Conservation (phyloP, 768 basidiomycete genomes). For the Termitomyces sp. region DNA sequence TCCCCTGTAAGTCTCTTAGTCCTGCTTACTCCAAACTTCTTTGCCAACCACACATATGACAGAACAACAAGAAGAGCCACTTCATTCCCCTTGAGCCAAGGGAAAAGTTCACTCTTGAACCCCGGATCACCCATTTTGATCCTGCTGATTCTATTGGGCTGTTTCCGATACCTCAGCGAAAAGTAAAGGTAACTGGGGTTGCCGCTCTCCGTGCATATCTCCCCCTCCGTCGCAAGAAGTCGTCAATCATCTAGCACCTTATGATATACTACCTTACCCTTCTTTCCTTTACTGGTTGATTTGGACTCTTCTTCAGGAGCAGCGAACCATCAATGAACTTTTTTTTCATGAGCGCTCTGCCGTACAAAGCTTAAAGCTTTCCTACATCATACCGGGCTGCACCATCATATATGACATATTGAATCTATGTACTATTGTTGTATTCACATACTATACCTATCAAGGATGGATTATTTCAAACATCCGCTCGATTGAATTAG, state of each 20-base stretch:
- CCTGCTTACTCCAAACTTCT: neutral
- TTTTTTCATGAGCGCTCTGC: neutral
- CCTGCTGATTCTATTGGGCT: conserved; percentile 21
- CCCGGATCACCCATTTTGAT: conserved; percentile 11
- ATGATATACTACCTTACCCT: neutral
- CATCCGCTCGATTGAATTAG: neutral
- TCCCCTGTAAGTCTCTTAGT: conserved; percentile 2
- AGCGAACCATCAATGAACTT: neutral
- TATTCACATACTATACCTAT: neutral
- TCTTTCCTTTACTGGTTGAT: neutral
- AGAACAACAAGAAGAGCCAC: conserved; percentile 3
- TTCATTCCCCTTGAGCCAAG: neutral
- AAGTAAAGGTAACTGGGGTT: conserved; percentile 17
- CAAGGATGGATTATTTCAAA: neutral
- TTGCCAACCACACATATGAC: neutral
- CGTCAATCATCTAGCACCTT: neutral
- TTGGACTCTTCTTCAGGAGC: neutral
- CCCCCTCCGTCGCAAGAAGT: conserved; percentile 14
- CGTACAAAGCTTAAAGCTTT: neutral
- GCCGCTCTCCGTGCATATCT: conserved; percentile 22
- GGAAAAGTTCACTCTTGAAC: conserved; percentile 15
- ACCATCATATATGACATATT: neutral
- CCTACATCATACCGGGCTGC: neutral
- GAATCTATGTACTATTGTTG: neutral
- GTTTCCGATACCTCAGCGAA: conserved; percentile 20